phyloP scores from a whole-genome alignment of 768 basidiomycete species.

The Boletus fagicola region DNA sequence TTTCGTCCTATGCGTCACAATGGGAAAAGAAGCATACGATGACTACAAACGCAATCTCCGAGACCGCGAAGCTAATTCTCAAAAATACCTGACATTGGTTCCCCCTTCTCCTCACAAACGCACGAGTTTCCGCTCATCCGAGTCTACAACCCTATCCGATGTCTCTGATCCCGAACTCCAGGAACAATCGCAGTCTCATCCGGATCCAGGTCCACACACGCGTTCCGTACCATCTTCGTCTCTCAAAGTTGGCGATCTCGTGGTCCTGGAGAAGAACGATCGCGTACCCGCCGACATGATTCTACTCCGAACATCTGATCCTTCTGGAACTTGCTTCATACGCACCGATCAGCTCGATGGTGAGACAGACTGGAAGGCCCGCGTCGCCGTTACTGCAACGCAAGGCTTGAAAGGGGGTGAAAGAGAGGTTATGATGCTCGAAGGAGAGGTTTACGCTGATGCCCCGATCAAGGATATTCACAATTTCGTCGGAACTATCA shows the following conservation, averaged over 20 bases:
- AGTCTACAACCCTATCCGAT: constrained; percentile 20
- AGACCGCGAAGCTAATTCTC: constrained; percentile 93
- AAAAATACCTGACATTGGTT: constrained; percentile 82
- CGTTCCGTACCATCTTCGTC: constrained; percentile 85
- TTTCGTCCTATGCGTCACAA: constrained; percentile 91
- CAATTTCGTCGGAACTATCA: constrained; percentile 90
- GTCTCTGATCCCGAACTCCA: constrained; percentile 23
- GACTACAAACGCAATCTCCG: constrained; percentile 93
- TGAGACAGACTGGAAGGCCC: constrained; percentile 98
- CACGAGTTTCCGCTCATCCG: constrained; percentile 11
- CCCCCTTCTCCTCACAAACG: constrained; percentile 41
- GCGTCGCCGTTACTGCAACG: constrained; percentile 63
- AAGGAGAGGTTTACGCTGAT: constrained; percentile 94
- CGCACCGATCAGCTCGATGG: constrained; percentile 98
- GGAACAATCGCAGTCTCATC: constrained; percentile 12
- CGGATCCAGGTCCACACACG: constrained; percentile 49
- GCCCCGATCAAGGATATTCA: constrained; percentile 97
- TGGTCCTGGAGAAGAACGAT: constrained; percentile 94
- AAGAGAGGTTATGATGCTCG: constrained; percentile 52
- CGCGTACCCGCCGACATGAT: constrained; percentile 94
- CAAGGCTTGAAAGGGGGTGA: constrained; percentile 38
- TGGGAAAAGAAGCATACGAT: constrained; percentile 99
- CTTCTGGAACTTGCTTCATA: constrained; percentile 93
- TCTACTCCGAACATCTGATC: constrained; percentile 82
- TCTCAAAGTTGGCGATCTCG: constrained; percentile 87